These are phyloP conservation scores for Begonia loranthoides DNA, from an alignment of 306 rosid genomes.

Conservation along the genomic window DNA sequence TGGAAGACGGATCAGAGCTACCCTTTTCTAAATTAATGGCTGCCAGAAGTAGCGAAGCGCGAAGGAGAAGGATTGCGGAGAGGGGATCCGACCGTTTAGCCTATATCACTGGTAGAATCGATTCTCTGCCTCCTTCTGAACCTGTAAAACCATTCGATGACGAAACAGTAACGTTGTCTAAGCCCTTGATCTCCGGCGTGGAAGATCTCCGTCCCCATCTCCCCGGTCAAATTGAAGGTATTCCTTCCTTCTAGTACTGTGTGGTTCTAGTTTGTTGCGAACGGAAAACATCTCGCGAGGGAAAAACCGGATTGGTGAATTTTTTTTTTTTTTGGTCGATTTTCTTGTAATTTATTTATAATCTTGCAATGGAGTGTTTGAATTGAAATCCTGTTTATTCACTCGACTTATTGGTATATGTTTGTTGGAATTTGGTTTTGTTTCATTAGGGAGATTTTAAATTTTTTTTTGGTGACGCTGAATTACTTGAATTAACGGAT, in stretches of 20 bases:
- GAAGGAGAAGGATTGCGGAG: constrained; percentile 50
- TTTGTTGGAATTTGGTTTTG: no score
- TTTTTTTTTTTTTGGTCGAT: background rate
- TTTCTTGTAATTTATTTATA: background rate
- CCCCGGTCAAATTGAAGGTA: constrained; percentile 23
- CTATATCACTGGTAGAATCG: constrained; percentile 55
- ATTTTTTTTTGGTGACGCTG: no score
- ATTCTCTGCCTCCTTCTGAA: constrained; percentile 16
- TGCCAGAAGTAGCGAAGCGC: constrained; percentile 40
- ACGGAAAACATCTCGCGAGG: background rate
- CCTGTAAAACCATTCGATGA: constrained; percentile 6
- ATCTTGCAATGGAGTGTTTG: background rate
- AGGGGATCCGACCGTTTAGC: constrained; percentile 75
- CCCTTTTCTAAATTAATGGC: constrained; percentile 29
- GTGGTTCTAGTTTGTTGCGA: background rate
- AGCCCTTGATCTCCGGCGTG: constrained; percentile 14
- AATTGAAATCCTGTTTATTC: background rate
- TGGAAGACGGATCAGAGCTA: no score
- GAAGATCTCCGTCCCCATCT: constrained; percentile 11
- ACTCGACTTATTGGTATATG: background rate
- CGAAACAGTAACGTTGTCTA: constrained; percentile 9
- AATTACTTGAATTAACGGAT: no score
- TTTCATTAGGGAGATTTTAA: no score
- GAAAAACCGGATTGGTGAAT: no score
- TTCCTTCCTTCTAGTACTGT: constrained; percentile 1